A percentile compares a stretch with the other conserved stretches of the same genome.
These are phyloP conservation scores for Adansonia digitata DNA, from an alignment of 345 rosid genomes.

Conservation along the genomic window DNA sequence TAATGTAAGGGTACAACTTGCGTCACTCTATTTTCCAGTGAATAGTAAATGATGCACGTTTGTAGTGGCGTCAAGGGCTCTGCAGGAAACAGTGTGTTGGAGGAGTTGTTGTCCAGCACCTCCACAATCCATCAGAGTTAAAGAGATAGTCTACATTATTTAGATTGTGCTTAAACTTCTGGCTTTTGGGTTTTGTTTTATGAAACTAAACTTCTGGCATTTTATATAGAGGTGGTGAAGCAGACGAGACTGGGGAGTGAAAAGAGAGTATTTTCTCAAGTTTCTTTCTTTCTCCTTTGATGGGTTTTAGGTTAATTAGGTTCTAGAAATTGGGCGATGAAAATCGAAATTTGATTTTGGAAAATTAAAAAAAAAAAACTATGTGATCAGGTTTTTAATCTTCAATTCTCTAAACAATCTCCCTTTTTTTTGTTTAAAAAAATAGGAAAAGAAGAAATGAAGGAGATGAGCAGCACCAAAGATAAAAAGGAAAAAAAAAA, in stretches of 20 bases:
- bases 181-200: not conserved
- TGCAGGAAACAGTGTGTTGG: conserved; percentile 72
- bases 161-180: not conserved
- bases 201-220: not conserved
- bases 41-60: no score
- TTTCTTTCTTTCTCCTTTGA: not conserved
- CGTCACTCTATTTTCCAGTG: no score
- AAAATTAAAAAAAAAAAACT: no score
- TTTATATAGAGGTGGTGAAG: not conserved
- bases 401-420: no score
- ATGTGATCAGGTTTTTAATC: no score
- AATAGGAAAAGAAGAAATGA: no score
- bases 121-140: conserved; percentile 76
- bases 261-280: not conserved
- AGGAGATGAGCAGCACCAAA: no score
- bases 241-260: not conserved
- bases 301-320: not conserved
- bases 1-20: no score
- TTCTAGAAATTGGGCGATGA: not conserved
- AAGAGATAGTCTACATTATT: conserved; percentile 60
- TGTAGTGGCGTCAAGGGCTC: conserved; percentile 80
- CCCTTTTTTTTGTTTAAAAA: no score
- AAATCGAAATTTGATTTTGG: no score
- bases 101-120: conserved; percentile 90
- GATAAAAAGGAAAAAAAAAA: no score